Base-by-base conservation (phyloP, 2,329 filamentous ascomycete species). In the Fusarium aywerte region DNA sequence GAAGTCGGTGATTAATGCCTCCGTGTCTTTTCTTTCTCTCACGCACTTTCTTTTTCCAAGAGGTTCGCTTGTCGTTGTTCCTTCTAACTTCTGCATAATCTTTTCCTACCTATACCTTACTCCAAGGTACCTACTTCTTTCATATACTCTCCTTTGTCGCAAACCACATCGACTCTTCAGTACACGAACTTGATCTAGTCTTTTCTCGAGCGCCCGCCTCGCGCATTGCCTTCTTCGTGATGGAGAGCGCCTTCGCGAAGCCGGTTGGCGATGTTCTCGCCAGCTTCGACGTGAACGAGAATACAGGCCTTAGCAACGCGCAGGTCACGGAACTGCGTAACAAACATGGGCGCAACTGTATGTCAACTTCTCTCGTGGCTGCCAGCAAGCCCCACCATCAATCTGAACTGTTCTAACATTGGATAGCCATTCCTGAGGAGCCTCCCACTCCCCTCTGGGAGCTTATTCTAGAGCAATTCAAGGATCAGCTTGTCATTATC, bases 381-480 rank as follows among this genome's bases (percentile, higher is more conserved):
- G 43, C 53, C 21, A 35, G 49, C 40, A 32, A 56, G 35, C 65
- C 68, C 62, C 64, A 47, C 60, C 40, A 29, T 35, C 25, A 23
- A 21, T 44, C 36, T 29, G 25, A 33, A 43, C 51, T 48, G 43
- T 49, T 49, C 66, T 74, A 47, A 68, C 50, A 48, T 54, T 20
- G 25, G 23, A 51, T 68, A 88, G 86, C 85, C 45, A 89, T 89
- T 65, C 81, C 85, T 43, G 96, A 99, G 82, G 96, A 99, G 69
- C 96, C 96, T 53, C 93, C 96, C 4, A 99, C 96, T 31, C 96
- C 96, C 36, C 79, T 99, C 45, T 99, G 95, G 96, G 88, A 98
- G 81, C 89, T 99, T 67, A 92, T 99, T 56, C 86, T 99, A 60
- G 96, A 99, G 81, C 96, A 99, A 79, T 99, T 99, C 86, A 97